Evolutionary conservation across 306 rosid species (phyloP), one percentile per base, ranked within the genome.

Genomic region (Boehmeria nivea): DNA sequence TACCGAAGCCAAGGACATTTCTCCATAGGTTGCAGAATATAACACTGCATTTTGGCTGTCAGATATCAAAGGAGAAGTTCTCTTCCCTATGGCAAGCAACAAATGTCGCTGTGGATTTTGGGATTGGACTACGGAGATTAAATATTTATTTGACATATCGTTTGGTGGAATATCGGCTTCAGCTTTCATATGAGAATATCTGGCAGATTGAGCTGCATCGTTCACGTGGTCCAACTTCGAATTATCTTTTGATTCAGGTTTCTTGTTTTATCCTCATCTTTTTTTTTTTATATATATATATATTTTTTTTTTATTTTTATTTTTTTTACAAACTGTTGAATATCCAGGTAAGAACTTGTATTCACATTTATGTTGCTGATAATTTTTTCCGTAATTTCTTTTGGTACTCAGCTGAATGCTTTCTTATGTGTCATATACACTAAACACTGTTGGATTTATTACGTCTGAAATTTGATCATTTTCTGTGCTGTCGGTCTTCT

Each of bases 221-320:
- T 17, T 83, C 88, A 34, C 70, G 13, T 12, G 77, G 60, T 63
- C 61, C 37, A 58, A 18, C 69, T 65, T 52, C 63, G 10, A 62
- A 59, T 50, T 82, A 79, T 58, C 90, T 90, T 61, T 66, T 81
- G 64, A 63, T 90, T 70, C 97, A 86, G 97, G 97, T 90, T 66
- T 3, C 19, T 64, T 28, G 43, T 36, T 45, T n/a, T 47, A 4
- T 26, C 42, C n/a, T 27, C 21, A 43, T 21, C 3, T 12, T 33
- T 12, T 34, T n/a, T n/a, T n/a, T n/a, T n/a, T n/a, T n/a, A n/a
- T n/a, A n/a, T n/a, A n/a, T n/a, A n/a, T n/a, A n/a, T n/a, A n/a
- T n/a, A n/a, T n/a, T n/a, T n/a, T n/a, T n/a, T n/a, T n/a, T n/a
- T n/a, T n/a, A n/a, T n/a, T n/a, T n/a, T n/a, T n/a, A n/a, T n/a